Conservation (phyloP, 2,329 filamentous ascomycete species). For the Fonsecaea erecta region DNA sequence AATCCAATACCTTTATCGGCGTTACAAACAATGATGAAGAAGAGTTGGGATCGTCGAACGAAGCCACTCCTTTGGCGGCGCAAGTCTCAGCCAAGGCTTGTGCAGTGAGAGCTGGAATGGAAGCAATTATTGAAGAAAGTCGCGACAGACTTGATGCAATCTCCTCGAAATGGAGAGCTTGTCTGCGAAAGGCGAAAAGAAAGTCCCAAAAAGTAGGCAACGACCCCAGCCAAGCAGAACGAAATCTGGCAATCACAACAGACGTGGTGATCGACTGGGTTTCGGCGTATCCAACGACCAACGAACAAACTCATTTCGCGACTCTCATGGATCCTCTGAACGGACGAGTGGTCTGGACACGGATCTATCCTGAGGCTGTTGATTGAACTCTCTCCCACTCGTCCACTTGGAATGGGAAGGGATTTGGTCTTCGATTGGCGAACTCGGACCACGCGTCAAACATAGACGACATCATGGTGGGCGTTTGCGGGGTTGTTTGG, state of each 20-base stretch:
- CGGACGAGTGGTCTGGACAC: constrained; percentile 56
- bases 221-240: constrained; percentile 27
- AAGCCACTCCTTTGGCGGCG: constrained; percentile 27
- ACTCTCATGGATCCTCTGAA: constrained; percentile 60
- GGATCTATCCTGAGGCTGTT: constrained; percentile 36
- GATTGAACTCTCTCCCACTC: neutral
- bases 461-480: neutral
- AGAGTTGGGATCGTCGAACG: constrained; percentile 33
- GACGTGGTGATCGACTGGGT: constrained; percentile 55
- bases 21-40: constrained; percentile 61
- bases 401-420: neutral
- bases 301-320: constrained; percentile 63
- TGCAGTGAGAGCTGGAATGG: constrained; percentile 26
- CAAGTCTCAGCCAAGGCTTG: constrained; percentile 3
- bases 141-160: constrained; percentile 32
- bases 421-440: neutral
- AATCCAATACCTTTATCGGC: constrained; percentile 57
- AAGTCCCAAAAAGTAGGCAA: constrained; percentile 10
- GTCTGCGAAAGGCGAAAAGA: constrained; percentile 21
- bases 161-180: constrained; percentile 27
- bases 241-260: constrained; percentile 41
- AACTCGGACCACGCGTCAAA: neutral
- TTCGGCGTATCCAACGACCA: constrained; percentile 58
- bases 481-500: neutral
- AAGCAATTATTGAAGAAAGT: constrained; percentile 35